Percentiles rank a stretch among this genome's conserved stretches.
These are phyloP conservation scores for Parachaetomium inaequale DNA, from an alignment of 495 filamentous ascomycete genomes.

Conservation along the genomic window DNA sequence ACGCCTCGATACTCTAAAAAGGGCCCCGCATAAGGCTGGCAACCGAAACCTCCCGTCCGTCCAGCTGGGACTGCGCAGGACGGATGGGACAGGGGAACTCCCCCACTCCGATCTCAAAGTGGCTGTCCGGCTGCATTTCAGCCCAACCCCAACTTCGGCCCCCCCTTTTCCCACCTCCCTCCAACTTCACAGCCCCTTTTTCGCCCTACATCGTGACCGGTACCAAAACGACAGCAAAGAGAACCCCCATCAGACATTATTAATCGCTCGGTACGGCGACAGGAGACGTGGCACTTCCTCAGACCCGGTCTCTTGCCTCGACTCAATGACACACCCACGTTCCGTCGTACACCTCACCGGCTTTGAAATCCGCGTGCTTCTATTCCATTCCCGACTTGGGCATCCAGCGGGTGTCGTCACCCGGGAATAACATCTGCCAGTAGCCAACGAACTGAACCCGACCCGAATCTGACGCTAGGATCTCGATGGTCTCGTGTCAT, in stretches of 20 bases:
- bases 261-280: not conserved
- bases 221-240: not conserved
- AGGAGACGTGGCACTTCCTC: conserved; percentile 10
- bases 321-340: not conserved
- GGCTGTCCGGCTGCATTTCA: conserved; percentile 11
- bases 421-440: not conserved
- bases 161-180: not conserved
- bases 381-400: not conserved
- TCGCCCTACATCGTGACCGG: not conserved
- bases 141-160: conserved; percentile 13
- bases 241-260: not conserved
- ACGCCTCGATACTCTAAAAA: not conserved
- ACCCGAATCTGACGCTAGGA: not conserved
- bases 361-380: not conserved
- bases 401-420: not conserved
- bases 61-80: not conserved
- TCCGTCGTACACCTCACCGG: not conserved
- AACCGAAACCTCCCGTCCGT: not conserved
- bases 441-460: not conserved
- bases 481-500: not conserved
- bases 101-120: conserved; percentile 4
- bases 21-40: conserved; percentile 8
- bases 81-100: not conserved
- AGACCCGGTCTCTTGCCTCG: not conserved
- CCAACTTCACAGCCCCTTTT: not conserved